Base-by-base conservation (phyloP, 2,329 filamentous ascomycete genomes). In the Orbilia quercus region DNA sequence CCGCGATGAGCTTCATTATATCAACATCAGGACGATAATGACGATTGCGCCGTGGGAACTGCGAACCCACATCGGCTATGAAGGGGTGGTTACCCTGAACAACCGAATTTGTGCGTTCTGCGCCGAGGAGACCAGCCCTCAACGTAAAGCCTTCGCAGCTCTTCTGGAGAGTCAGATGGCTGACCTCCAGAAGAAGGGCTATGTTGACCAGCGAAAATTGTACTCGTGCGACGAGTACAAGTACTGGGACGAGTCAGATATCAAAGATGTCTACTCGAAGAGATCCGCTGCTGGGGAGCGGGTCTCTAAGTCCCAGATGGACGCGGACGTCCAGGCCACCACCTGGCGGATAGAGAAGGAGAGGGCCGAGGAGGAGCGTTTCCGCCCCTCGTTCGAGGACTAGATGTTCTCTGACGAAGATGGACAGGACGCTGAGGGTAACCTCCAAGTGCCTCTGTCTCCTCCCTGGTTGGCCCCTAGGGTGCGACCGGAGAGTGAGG, bases 11-110 rank as follows among this genome's bases (percentile, higher is more conserved):
- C 54, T 73, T 6, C 69, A 73, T 36, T 73, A 73, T 48, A 66
- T 73, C 69, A 73, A 73, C 40, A 25, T 73, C 22, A 60, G 69
- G 1, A 66, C 69, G 0, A 62, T 73, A 28, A 73, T 73, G 69
- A 66, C 60, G 7, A 44, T 73, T 14, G 69, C 69, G 2, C 60
- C 69, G 0, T 73, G 69, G 69, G 55, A 54, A 12, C 11, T 73
- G 12, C 53, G 69, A 6, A 23, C 38, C 7, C 47, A 62, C 6
- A 5, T 73, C 16, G 53, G 54, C 0, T 73, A 60, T 34, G 18
- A 45, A 1, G 48, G 44, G 1, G 18, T 48, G 0, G 23, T 66
- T 3, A 23, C 31, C 14, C 28, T 72, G 0, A 47, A 53, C 7
- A 2, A 16, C 1, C 7, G 2, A 20, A 44, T 73, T 16, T 11